phyloP scores from a whole-genome alignment of 495 filamentous ascomycete genomes.

The Daldinia caldariorum region DNA sequence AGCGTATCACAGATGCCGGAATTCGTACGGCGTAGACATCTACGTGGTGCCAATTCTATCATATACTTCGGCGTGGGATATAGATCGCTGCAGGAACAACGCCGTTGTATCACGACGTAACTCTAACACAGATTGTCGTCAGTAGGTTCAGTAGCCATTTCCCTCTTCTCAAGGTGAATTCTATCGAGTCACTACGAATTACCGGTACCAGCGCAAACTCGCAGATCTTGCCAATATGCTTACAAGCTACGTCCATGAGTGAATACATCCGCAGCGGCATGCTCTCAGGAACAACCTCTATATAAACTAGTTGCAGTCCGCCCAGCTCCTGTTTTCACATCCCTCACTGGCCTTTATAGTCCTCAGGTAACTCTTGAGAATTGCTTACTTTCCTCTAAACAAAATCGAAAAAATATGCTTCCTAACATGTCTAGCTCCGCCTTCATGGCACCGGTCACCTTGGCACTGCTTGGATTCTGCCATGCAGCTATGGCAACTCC shows the following conservation, averaged over 20 bases:
- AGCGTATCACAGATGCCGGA: not conserved
- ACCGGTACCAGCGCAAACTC: not conserved
- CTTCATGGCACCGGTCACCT: not conserved
- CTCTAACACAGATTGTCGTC: not conserved
- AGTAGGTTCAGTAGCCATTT: constrained; percentile 8
- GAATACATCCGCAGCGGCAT: not conserved
- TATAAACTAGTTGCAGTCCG: not conserved
- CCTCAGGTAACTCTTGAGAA: not conserved
- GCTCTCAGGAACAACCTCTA: not conserved
- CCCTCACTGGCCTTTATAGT: not conserved
- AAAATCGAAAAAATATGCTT: constrained; percentile 19
- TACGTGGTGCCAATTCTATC: constrained; percentile 2
- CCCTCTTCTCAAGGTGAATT: not conserved
- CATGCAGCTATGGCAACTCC: not conserved
- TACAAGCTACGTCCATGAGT: not conserved
- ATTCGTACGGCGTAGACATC: not conserved
- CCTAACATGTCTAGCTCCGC: not conserved
- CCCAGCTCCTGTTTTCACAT: not conserved
- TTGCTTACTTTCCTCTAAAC: not conserved
- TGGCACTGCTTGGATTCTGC: not conserved
- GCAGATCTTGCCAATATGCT: not conserved
- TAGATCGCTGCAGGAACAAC: constrained; percentile 12
- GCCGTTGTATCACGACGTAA: constrained; percentile 10
- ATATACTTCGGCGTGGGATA: not conserved
- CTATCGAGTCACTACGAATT: constrained; percentile 11